Evolutionary conservation across 257 asterid species (phyloP), one percentile per base, ranked within the genome.

Genomic region (Solanum sitiens): DNA sequence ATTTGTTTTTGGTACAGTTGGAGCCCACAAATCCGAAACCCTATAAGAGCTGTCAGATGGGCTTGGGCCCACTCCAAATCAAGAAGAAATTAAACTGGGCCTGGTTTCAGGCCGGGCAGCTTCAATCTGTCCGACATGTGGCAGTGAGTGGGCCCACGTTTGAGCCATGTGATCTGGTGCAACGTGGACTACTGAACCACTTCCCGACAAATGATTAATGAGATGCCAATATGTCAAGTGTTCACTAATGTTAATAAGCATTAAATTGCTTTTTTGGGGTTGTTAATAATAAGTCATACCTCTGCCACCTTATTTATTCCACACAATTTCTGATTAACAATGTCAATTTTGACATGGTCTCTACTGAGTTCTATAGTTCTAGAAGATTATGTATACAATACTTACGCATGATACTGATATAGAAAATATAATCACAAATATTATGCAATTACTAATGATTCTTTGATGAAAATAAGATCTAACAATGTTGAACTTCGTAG

Each of bases 381-480:
- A 76, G 20, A 76, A n/a, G 23, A 75, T 56, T 3, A 56, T 56
- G 65, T 56, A 56, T 56, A 20, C 65, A 56, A 56, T 56, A 73
- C 23, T 33, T 30, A 32, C 40, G 0, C 9, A 12, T 16, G 47
- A 35, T 35, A 73, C 30, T 1, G 30, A 35, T 30, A 68, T 30
- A 68, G 2, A 68, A 68, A 9, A 68, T 20, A 61, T 3, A 21
- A 61, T 61, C 27, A 61, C 68, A 21, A 21, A 61, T 61, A 8
- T 59, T 59, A 0, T 21, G 0, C 12, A 21, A 59, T 59, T 20
- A 59, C 2, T 20, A 0, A 0, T 0, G 3, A 3, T 59, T 59
- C 25, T 59, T 21, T 3, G 27, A 59, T 59, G n/a, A 56, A 56
- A 56, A 56, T n/a, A 25, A 0, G 0, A 56, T 56, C n/a, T 1